phyloP scores from a whole-genome alignment of 208 protist genomes.

The Leishmania mexicana region DNA sequence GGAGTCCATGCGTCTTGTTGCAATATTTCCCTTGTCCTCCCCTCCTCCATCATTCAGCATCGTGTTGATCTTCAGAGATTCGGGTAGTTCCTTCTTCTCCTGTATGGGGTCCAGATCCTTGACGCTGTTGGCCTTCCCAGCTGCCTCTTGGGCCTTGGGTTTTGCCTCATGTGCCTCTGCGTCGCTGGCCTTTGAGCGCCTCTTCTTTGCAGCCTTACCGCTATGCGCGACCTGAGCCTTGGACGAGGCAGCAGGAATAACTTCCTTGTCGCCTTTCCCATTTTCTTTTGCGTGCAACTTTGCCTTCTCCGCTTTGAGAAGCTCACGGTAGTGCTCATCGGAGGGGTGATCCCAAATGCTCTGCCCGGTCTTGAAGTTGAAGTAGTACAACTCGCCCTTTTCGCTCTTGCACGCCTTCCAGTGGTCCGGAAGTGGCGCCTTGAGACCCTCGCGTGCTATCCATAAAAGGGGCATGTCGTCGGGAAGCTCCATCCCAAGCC shows the following conservation, averaged over 20 bases:
- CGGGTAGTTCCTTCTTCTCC: slow-evolving; percentile 29
- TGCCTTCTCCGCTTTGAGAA: slow-evolving; percentile 66
- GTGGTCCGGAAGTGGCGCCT: slow-evolving; percentile 92
- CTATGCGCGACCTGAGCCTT: not conserved
- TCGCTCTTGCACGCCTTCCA: slow-evolving; percentile 95
- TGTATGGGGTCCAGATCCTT: slow-evolving; percentile 29
- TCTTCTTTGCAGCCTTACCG: slow-evolving; percentile 26
- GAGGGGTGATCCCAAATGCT: slow-evolving; percentile 96
- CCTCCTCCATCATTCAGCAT: slow-evolving; percentile 3
- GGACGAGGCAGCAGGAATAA: not conserved
- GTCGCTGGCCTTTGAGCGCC: slow-evolving; percentile 21
- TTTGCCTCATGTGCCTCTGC: slow-evolving; percentile 3
- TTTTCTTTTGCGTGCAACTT: slow-evolving; percentile 33
- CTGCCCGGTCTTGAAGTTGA: slow-evolving; percentile 94
- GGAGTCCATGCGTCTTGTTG: slow-evolving; percentile 13
- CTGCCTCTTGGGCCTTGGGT: slow-evolving; percentile 8
- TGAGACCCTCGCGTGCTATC: slow-evolving; percentile 95
- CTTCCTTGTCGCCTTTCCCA: slow-evolving; percentile 34
- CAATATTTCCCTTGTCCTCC: slow-evolving; percentile 14
- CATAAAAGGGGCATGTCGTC: slow-evolving; percentile 91
- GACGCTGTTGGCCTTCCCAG: slow-evolving; percentile 4
- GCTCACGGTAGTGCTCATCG: slow-evolving; percentile 93
- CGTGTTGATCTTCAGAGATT: slow-evolving; percentile 18
- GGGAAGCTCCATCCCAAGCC: slow-evolving; percentile 94
- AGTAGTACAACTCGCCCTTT: slow-evolving; percentile 95